Percentiles rank a stretch among this genome's conserved stretches.
Conservation (phyloP, 2,329 filamentous ascomycete genomes). For the Ilyonectria sp. region DNA sequence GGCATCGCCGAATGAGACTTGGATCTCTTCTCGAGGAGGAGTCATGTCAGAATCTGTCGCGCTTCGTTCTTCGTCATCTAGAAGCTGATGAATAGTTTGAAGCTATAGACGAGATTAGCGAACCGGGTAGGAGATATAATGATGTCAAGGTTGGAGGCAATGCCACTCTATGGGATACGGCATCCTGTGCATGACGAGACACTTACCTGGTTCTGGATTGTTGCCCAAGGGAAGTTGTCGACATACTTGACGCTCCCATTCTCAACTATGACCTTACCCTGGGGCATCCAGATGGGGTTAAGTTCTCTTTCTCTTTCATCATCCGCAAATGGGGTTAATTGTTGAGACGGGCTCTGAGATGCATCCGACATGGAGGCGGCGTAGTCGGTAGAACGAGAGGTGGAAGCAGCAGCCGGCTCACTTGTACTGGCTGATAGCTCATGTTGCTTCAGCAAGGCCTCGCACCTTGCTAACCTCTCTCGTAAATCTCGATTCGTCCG, state of each 20-base stretch:
- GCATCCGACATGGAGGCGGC: conserved; percentile 10
- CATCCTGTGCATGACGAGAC: too few relatives aligned
- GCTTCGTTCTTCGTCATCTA: conserved; percentile 24
- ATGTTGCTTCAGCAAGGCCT: conserved; percentile 42
- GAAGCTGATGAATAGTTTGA: conserved; percentile 16
- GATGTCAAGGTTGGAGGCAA: neutral
- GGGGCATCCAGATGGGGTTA: conserved; percentile 20
- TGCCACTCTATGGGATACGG: neutral
- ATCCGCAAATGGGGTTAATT: neutral
- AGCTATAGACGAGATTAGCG: conserved; percentile 5
- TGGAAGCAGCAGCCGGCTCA: neutral
- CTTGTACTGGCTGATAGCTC: neutral
- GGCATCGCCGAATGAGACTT: conserved; percentile 15
- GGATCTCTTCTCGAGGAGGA: conserved; percentile 8
- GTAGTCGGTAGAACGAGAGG: conserved; percentile 14
- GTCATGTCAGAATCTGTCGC: conserved; percentile 13
- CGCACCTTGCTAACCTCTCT: conserved; percentile 44
- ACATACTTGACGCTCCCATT: conserved; percentile 20
- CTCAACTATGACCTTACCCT: conserved; percentile 21
- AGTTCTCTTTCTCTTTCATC: neutral
- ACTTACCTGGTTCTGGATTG: conserved; percentile 25
- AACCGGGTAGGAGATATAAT: neutral
- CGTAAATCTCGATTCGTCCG: conserved; percentile 48
- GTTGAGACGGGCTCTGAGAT: conserved; percentile 14
- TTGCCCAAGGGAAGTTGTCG: conserved; percentile 25